Evolutionary conservation across 2,329 filamentous ascomycete genomes (phyloP).

Genomic region (Phialophora verrucosa): DNA sequence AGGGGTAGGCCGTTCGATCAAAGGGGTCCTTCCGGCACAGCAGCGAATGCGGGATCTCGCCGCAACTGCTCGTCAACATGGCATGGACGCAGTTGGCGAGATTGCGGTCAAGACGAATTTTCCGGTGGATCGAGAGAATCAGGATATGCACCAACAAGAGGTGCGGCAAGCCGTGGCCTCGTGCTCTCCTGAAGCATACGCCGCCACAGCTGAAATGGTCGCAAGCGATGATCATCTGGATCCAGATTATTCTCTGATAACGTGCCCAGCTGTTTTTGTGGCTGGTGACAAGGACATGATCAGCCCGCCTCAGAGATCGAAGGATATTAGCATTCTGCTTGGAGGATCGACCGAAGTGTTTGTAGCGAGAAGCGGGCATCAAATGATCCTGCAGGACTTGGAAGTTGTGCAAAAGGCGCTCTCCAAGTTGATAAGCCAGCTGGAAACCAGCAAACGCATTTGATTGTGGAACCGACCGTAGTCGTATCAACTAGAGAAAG

Average conservation of each 20-base stretch:
- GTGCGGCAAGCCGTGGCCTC: constrained; percentile 43
- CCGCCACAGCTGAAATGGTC: constrained; percentile 43
- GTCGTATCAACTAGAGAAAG: background rate
- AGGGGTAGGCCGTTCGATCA: constrained; percentile 43
- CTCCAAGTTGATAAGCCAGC: constrained; percentile 12
- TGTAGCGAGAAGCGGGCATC: constrained; percentile 32
- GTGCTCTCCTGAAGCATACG: constrained; percentile 44
- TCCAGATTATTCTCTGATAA: constrained; percentile 44
- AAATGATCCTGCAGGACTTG: constrained; percentile 33
- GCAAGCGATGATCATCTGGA: constrained; percentile 43
- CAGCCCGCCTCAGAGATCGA: constrained; percentile 40
- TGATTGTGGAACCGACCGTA: background rate
- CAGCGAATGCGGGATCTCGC: constrained; percentile 44
- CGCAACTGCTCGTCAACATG: constrained; percentile 39
- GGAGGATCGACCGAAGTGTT: constrained; percentile 34
- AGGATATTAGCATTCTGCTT: constrained; percentile 41
- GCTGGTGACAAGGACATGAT: constrained; percentile 45
- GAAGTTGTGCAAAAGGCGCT: constrained; percentile 27
- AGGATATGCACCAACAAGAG: constrained; percentile 32
- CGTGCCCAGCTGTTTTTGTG: constrained; percentile 42
- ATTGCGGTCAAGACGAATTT: constrained; percentile 43
- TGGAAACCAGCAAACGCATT: background rate
- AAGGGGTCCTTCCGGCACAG: constrained; percentile 42
- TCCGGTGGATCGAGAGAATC: constrained; percentile 38
- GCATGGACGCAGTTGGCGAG: constrained; percentile 42